Evolutionary conservation across 1,139 yeast genomes (phyloP), one percentile per base, ranked within the genome.

Genomic region (Arxiozyma slooffiae): DNA sequence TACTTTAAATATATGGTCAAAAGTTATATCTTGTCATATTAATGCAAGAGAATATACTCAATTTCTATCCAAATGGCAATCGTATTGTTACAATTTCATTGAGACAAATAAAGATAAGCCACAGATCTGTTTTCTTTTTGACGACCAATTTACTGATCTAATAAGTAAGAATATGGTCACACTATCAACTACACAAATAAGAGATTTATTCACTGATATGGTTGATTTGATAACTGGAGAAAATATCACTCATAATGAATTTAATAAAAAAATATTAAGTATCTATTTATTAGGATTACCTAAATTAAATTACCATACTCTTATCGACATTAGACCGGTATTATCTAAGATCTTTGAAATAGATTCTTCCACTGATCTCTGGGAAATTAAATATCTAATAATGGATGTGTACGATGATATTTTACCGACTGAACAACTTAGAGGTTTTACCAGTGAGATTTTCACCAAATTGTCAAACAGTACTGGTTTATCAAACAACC

Each of bases 31-130:
- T 9, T 76, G 83, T 11, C 77, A 74, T 59, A 69, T 74, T 5
- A 76, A 71, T 56, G 82, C 82, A 7, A 77, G 94, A 69, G 88
- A 82, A 50, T 69, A 80, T 43, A 67, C 67, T 9, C 64, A 67
- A 4, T 83, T 84, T 56, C 70, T 80, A 47, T 63, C 67, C 0
- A 62, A 72, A 16, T 82, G 85, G 83, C 66, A 69, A 16, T 49
- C 58, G 1, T 68, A 73, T 5, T 66, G 74, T 14, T 48, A 60
- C 3, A 52, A 56, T 7, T 40, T 50, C 20, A 34, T 41, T 4
- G 56, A 61, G 22, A 46, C 50, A 3, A 41, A 4, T 9, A 24
- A 30, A 11, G 45, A 48, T 1, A 50, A 64, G 7, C 36, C n/a
- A 3, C 44, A 39, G 18, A 50, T 61, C 7, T 47, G 50, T 42